These are phyloP conservation scores for Lecanosticta acicola DNA, from an alignment of 2,329 filamentous ascomycete genomes.

Conservation along the genomic window DNA sequence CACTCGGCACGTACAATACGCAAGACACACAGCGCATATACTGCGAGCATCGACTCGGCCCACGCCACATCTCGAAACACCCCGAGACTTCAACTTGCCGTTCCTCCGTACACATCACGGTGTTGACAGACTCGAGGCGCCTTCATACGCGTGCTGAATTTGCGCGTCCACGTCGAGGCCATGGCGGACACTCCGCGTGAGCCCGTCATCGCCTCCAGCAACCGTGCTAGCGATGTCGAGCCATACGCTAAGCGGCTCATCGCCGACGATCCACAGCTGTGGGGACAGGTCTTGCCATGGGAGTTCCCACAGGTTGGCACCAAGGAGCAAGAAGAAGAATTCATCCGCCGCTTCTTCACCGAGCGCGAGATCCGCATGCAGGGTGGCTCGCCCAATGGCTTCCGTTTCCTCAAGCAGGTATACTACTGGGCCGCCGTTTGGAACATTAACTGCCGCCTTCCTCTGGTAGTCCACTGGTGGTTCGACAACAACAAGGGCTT, in stretches of 20 bases:
- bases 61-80: too few species aligned
- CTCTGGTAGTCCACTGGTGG: constrained; percentile 23
- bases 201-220: constrained; percentile 28
- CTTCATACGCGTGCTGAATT: too few species aligned
- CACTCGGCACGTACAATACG: too few species aligned
- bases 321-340: constrained; percentile 28
- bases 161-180: constrained; percentile 4
- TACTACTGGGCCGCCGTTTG: constrained; percentile 29
- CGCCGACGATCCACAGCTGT: constrained; percentile 21
- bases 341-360: constrained; percentile 27
- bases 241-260: constrained; percentile 28
- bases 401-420: constrained; percentile 33
- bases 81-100: too few species aligned
- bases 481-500: constrained; percentile 20
- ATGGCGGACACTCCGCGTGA: constrained; percentile 13
- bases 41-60: not conserved
- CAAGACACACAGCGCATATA: not conserved
- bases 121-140: too few species aligned
- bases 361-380: constrained; percentile 26
- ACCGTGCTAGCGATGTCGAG: constrained; percentile 26
- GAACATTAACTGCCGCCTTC: constrained; percentile 26
- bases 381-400: constrained; percentile 23
- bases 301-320: constrained; percentile 28
- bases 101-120: too few species aligned
- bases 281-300: constrained; percentile 29